phyloP scores from a whole-genome alignment of 2,329 filamentous ascomycete species.

The Aspergillus novoparasiticus region DNA sequence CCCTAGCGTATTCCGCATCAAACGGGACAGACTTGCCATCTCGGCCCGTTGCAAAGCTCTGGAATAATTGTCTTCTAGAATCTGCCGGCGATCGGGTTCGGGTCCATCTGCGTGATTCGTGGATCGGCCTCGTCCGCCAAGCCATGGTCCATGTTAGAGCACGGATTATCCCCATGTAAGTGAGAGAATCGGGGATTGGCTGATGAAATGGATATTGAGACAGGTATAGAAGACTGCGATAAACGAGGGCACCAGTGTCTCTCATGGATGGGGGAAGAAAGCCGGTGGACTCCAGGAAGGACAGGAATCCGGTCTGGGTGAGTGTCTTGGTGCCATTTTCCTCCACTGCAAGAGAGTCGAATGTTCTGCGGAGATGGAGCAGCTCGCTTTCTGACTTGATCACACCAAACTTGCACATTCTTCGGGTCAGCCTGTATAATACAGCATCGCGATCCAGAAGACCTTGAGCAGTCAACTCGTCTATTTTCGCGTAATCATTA shows the following conservation, averaged over 20 bases:
- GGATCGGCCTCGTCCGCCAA: background rate
- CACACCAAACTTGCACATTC: background rate
- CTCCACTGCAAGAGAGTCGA: background rate
- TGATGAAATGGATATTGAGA: background rate
- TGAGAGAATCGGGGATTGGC: background rate
- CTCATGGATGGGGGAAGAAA: background rate
- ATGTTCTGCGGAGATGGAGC: background rate
- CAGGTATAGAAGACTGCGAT: background rate
- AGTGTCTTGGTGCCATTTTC: background rate
- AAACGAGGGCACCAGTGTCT: background rate
- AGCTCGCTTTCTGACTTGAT: background rate
- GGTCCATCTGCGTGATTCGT: background rate
- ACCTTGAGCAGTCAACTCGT: background rate
- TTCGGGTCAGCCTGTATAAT: background rate
- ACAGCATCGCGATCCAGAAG: background rate
- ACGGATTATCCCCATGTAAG: background rate
- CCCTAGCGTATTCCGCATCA: background rate
- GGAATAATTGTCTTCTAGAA: background rate
- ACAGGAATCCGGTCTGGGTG: background rate
- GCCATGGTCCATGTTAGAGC: background rate
- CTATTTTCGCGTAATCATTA: background rate
- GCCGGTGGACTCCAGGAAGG: background rate
- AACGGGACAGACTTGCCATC: background rate
- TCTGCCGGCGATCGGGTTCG: background rate
- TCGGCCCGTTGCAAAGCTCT: background rate